Evolutionary conservation across 345 rosid species (phyloP), one percentile per base, ranked within the genome.

Genomic region (Pelargonium nanum): DNA sequence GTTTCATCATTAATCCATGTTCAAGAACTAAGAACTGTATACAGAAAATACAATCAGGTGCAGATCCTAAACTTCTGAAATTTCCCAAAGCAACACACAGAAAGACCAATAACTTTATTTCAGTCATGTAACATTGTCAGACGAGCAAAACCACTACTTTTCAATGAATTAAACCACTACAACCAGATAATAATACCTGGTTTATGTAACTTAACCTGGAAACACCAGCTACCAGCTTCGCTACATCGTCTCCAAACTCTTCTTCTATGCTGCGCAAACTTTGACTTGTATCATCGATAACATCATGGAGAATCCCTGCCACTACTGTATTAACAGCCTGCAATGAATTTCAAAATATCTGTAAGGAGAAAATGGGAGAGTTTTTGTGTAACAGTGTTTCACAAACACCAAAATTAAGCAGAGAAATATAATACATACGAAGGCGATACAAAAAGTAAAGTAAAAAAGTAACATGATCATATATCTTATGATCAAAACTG

Each of bases 241-340:
- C 76, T 28, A 85, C 88, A 68, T 85, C 88, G 55, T 77, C 77
- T 40, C 86, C 92, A 76, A 85, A 85, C 62, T 79, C 84, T 71
- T 68, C 74, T 68, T 71, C 78, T 68, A 83, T 72, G 65, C 57
- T 72, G 53, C 40, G 72, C 71, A 85, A 65, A 26, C 71, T 77
- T 74, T 81, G 75, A 68, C 71, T 8, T 4, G 85, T 71, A 74
- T 85, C 88, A 61, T 85, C 86, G 26, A 83, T 68, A 17, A 83
- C 79, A 50, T 85, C 88, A 67, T 85, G 92, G 64, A 85, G 85
- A 73, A 83, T 76, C 67, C 88, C 88, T 66, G 83, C 86, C 68
- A 85, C 86, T 51, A 85, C 80, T 5, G 92, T 83, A 60, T 83
- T 77, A 60, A 83, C 68, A 59, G 92, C 88, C 92, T 85, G 70